Conservation (phyloP, 192 early-diverging fungal species). For the Coemansia sp. region DNA sequence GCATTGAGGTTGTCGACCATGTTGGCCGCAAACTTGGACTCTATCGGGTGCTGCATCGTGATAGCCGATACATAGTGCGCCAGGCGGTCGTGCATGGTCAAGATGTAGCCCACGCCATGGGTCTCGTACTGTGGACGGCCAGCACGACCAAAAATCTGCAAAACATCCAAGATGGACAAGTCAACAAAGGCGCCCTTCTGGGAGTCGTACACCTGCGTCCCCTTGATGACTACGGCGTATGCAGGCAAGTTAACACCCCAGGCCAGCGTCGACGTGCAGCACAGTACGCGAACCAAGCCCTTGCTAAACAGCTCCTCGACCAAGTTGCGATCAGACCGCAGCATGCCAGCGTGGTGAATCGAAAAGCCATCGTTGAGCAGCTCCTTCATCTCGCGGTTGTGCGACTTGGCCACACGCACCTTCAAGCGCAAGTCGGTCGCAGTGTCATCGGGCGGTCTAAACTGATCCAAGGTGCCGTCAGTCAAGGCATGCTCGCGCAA, state of each 20-base stretch:
- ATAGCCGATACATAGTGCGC: slow-evolving; percentile 90
- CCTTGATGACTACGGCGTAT: slow-evolving; percentile 98
- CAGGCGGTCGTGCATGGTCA: slow-evolving; percentile 92
- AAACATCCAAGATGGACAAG: slow-evolving; percentile 95
- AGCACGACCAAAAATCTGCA: slow-evolving; percentile 99
- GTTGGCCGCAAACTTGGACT: slow-evolving; percentile 82
- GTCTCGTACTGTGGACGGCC: slow-evolving; percentile 92
- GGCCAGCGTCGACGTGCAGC: slow-evolving; percentile 96
- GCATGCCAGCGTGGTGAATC: slow-evolving; percentile 97
- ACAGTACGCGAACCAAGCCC: slow-evolving; percentile 78
- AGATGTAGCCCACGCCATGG: slow-evolving; percentile 89
- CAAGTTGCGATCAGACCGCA: slow-evolving; percentile 80
- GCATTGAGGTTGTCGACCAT: slow-evolving; percentile 97
- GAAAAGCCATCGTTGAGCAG: slow-evolving; percentile 81
- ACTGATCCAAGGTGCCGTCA: slow-evolving; percentile 56
- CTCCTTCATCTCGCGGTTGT: slow-evolving; percentile 85
- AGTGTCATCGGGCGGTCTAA: slow-evolving; percentile 25
- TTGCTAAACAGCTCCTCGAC: slow-evolving; percentile 88
- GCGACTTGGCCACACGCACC: slow-evolving; percentile 68
- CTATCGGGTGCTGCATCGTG: slow-evolving; percentile 96
- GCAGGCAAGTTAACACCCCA: slow-evolving; percentile 99
- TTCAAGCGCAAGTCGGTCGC: slow-evolving; percentile 53
- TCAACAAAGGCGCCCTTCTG: slow-evolving; percentile 93
- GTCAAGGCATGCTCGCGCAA: slow-evolving; percentile 69
- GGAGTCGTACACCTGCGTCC: slow-evolving; percentile 93